Evolutionary conservation across 1,139 yeast species (phyloP).

Genomic region (Debaryomycetaceae sp.): DNA sequence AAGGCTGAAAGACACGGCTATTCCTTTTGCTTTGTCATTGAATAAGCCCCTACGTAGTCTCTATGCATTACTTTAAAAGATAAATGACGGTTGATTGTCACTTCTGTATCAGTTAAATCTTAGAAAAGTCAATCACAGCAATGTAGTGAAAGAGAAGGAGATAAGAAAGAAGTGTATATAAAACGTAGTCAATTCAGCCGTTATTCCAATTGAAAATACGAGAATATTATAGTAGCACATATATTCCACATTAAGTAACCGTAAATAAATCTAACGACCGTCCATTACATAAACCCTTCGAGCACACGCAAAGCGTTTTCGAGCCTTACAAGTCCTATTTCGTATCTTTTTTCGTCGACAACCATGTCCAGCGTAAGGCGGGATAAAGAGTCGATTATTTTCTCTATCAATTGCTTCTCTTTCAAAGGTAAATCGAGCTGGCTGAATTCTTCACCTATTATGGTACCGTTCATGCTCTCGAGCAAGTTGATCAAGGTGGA

Average conservation of each 20-base stretch:
- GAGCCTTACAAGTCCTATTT: conserved; percentile 75
- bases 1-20: too few species aligned
- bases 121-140: too few species aligned
- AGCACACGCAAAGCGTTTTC: conserved; percentile 79
- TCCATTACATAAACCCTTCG: conserved; percentile 62
- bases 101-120: too few species aligned
- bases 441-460: conserved; percentile 68
- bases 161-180: background rate
- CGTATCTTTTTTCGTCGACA: conserved; percentile 72
- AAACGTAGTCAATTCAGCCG: background rate
- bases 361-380: conserved; percentile 88
- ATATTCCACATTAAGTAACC: background rate
- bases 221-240: background rate
- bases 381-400: conserved; percentile 79
- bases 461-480: conserved; percentile 62
- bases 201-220: background rate
- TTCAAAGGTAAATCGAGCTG: conserved; percentile 69
- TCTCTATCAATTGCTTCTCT: conserved; percentile 77
- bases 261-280: background rate
- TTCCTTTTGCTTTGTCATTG: too few species aligned
- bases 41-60: too few species aligned
- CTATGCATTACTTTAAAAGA: too few species aligned
- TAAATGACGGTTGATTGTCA: too few species aligned
- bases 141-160: too few species aligned
- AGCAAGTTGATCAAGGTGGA: conserved; percentile 55